phyloP scores from a whole-genome alignment of 148 eudicot genomes.

The Bassia scoparia region DNA sequence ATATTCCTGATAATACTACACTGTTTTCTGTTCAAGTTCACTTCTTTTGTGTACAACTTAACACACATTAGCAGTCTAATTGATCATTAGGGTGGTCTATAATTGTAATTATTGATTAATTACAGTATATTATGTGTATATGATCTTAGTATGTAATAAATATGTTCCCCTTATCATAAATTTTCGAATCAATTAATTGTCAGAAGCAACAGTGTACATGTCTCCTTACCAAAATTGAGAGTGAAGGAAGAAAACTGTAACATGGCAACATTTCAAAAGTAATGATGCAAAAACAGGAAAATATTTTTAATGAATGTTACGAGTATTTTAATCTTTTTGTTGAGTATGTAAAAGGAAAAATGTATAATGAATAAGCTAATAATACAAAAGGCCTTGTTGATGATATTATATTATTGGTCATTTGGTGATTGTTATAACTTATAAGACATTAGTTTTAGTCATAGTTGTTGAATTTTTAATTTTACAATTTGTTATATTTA shows the following conservation, averaged over 20 bases:
- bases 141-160: neutral
- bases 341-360: too few relatives aligned
- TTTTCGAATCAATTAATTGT: conserved; percentile 9
- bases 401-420: too few relatives aligned
- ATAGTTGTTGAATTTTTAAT: too few relatives aligned
- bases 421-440: too few relatives aligned
- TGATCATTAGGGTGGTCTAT: neutral
- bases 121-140: neutral
- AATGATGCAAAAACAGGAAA: conserved; percentile 17
- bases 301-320: too few relatives aligned
- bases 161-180: neutral
- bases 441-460: too few relatives aligned
- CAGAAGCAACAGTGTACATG: conserved; percentile 13
- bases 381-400: too few relatives aligned
- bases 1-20: too few relatives aligned
- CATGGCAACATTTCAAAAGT: conserved; percentile 14
- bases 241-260: conserved; percentile 6
- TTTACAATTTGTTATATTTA: too few relatives aligned
- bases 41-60: neutral
- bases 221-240: neutral
- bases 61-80: neutral
- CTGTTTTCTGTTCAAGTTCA: too few relatives aligned
- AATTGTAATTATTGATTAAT: neutral
- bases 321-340: too few relatives aligned
- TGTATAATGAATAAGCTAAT: too few relatives aligned